Evolutionary conservation across 306 rosid species (phyloP).

Genomic region (Elaeagnus macrophylla): DNA sequence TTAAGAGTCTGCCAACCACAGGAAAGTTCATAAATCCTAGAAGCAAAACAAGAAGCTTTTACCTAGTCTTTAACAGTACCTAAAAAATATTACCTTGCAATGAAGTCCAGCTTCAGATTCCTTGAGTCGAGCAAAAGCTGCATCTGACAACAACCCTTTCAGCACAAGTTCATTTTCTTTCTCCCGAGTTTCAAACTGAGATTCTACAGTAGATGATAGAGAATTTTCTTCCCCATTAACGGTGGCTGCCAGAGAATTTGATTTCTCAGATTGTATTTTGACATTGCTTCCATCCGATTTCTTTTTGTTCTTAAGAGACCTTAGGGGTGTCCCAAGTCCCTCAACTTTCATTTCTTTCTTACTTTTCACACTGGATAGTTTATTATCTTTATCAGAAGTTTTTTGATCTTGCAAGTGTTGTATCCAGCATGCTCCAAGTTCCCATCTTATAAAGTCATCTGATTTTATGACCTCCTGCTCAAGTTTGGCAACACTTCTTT

Average conservation of each 20-base stretch:
- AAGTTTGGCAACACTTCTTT: slow-evolving; percentile 65
- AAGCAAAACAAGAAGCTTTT: neutral
- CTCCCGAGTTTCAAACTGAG: slow-evolving; percentile 39
- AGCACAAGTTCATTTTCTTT: slow-evolving; percentile 72
- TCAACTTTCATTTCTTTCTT: slow-evolving; percentile 89
- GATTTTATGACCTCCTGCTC: slow-evolving; percentile 52
- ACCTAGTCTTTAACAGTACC: slow-evolving; percentile 8
- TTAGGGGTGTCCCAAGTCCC: slow-evolving; percentile 94
- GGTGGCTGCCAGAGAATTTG: slow-evolving; percentile 31
- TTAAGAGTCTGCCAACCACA: slow-evolving; percentile 62
- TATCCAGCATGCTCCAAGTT: slow-evolving; percentile 99
- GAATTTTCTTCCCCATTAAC: slow-evolving; percentile 41
- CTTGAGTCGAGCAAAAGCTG: slow-evolving; percentile 76
- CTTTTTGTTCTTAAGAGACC: slow-evolving; percentile 74
- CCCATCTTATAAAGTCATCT: slow-evolving; percentile 83
- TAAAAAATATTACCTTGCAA: slow-evolving; percentile 59
- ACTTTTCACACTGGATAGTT: slow-evolving; percentile 51
- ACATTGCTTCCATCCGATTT: slow-evolving; percentile 45
- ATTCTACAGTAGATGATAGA: slow-evolving; percentile 34
- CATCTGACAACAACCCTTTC: slow-evolving; percentile 52
- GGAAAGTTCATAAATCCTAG: neutral
- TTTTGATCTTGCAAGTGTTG: slow-evolving; percentile 97
- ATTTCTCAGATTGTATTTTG: slow-evolving; percentile 37
- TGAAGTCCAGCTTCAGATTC: slow-evolving; percentile 92
- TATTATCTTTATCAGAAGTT: slow-evolving; percentile 75